These are phyloP conservation scores for Coccomyxa sp. DNA, from an alignment of 139 green algal genomes.

Conservation along the genomic window DNA sequence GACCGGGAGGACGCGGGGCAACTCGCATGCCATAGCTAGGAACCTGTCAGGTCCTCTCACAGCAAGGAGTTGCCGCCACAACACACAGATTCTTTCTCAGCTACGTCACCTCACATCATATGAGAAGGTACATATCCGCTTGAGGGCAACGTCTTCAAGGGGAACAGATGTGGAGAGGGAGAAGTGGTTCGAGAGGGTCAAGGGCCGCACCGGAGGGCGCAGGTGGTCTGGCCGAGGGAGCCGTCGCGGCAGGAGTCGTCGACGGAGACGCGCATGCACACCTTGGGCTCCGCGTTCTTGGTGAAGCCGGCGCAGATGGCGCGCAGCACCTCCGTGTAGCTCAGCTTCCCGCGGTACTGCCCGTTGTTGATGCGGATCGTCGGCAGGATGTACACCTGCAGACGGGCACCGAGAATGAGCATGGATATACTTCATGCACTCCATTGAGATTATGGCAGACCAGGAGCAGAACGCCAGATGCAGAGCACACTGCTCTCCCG, in stretches of 20 bases:
- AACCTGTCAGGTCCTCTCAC: too few relatives aligned
- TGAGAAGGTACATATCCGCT: too few relatives aligned
- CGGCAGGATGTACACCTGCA: conserved; percentile 79
- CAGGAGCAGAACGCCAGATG: too few relatives aligned
- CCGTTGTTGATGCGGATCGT: conserved; percentile 85
- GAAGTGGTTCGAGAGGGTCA: neutral
- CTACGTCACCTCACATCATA: too few relatives aligned
- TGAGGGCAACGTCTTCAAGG: too few relatives aligned
- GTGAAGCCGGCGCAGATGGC: conserved; percentile 86
- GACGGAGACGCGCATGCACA: conserved; percentile 61
- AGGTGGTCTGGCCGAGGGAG: conserved; percentile 53
- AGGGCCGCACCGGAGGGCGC: conserved; percentile 22
- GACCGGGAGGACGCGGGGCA: too few relatives aligned
- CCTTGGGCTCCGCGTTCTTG: conserved; percentile 46
- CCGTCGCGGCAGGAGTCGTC: conserved; percentile 65
- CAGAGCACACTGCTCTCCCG: too few relatives aligned
- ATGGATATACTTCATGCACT: neutral
- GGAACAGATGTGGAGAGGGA: too few relatives aligned
- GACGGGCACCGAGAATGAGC: neutral
- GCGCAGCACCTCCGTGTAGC: conserved; percentile 62
- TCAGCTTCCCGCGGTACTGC: conserved; percentile 83
- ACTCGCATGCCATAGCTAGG: too few relatives aligned
- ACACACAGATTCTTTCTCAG: too few relatives aligned
- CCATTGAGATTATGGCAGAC: too few relatives aligned
- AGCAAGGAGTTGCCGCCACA: too few relatives aligned